Base-by-base conservation (phyloP, 352 stramenopile genomes). In the Phytophthora sp. region DNA sequence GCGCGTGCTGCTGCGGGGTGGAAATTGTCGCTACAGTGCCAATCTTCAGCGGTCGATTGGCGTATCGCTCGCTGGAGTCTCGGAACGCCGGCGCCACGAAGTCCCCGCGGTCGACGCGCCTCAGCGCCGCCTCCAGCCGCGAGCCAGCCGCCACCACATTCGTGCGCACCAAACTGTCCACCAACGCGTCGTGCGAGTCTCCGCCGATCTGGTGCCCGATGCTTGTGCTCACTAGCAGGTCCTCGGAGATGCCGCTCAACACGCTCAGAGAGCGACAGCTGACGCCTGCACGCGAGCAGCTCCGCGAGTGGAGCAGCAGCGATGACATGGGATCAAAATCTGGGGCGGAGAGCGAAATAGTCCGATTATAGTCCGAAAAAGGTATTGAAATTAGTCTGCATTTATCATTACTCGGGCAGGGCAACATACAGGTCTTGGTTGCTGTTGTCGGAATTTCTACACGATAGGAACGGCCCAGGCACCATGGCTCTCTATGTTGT, bases 151-250 rank as follows among this genome's bases (percentile, higher is more conserved):
- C 20, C 24, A 95, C 69, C 28, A 95, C 77, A 61, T 91, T 90
- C 2, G 81, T 87, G 34, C 75, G 77, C 46, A 95, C 79, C 28
- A 95, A 76, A 61, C 84, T 94, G 51, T 93, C 73, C 44, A 95
- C 66, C n/a, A 95, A 69, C 34, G 69, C 66, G 17, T 52, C 44
- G 43, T 95, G 87, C 17, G 83, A 88, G 26, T 82, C 59, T 8
- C 87, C 87, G 10, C 84, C 87, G 51, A 95, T 90, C 44, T 92
- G 79, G 54, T 95, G 83, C 0, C 87, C 87, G 46, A 95, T 94
- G 54, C 81, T 92, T 17, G 85, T 92, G 55, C 80, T 91, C 21
- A 94, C 84, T 24, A 94, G 75, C 6, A 94, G 68, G 32, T 94
- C 86, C 50, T 94, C 86, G 0, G 86, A 94, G 31, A 94, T 74